Evolutionary conservation across 192 early-diverging fungal genomes (phyloP).

Genomic region (Allomyces javanicus): DNA sequence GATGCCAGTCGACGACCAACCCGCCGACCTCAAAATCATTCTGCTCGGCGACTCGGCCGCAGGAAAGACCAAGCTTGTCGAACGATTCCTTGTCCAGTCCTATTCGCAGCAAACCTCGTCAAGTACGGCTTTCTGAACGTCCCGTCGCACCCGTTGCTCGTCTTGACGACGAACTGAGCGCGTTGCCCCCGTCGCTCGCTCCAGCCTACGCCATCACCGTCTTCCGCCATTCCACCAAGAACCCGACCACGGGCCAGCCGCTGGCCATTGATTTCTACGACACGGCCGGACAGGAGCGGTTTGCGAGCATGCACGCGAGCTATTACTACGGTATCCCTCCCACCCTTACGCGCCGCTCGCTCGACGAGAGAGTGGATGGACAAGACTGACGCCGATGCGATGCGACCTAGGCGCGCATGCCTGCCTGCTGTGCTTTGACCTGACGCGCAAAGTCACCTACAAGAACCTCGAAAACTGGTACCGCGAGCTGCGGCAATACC

Average conservation of each 20-base stretch:
- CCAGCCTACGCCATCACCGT: conserved; percentile 11
- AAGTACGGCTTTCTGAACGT: conserved; percentile 19
- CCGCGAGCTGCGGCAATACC: conserved; percentile 16
- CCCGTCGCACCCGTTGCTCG: too few species aligned
- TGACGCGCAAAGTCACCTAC: conserved; percentile 37
- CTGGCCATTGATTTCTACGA: conserved; percentile 11
- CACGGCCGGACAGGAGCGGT: conserved; percentile 41
- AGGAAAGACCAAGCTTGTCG: conserved; percentile 38
- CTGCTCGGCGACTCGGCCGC: conserved; percentile 39
- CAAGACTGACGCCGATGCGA: neutral
- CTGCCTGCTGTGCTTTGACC: conserved; percentile 18
- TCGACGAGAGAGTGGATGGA: too few species aligned
- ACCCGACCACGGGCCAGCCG: neutral
- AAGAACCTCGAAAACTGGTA: conserved; percentile 41
- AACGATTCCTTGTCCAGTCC: conserved; percentile 32
- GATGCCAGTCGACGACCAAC: neutral
- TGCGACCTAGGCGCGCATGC: neutral
- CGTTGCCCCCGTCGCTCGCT: neutral
- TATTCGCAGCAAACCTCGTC: conserved; percentile 31
- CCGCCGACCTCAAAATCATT: conserved; percentile 19
- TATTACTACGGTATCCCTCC: conserved; percentile 32
- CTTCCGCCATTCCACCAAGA: conserved; percentile 10
- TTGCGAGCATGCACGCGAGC: conserved; percentile 30
- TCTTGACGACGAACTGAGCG: neutral
- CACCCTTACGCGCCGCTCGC: too few species aligned